Percentiles rank a stretch among this genome's conserved stretches.
Conservation (phyloP, 768 basidiomycete genomes). For the Roridomyces roridus region DNA sequence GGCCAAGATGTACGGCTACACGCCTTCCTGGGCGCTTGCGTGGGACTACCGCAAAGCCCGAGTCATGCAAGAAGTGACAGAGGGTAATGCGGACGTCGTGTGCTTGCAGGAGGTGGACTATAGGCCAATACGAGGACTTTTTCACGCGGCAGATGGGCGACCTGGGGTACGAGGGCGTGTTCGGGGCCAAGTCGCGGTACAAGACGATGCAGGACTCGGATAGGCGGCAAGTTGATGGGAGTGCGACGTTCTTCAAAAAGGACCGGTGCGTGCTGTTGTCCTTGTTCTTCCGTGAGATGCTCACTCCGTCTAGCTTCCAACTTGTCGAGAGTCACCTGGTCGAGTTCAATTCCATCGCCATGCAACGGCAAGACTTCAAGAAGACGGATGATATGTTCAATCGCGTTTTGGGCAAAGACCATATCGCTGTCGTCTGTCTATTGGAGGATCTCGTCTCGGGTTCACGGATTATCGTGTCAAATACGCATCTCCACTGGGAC, state of each 20-base stretch:
- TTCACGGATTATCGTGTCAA: conserved; percentile 86
- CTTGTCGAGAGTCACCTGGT: conserved; percentile 93
- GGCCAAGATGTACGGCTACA: conserved; percentile 90
- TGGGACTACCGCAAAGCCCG: conserved; percentile 94
- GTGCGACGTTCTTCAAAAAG: conserved; percentile 94
- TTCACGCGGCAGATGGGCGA: conserved; percentile 75
- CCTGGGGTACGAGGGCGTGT: conserved; percentile 89
- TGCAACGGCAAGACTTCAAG: conserved; percentile 93
- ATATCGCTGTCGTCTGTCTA: conserved; percentile 87
- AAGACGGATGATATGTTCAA: conserved; percentile 99
- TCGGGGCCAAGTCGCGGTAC: conserved; percentile 90
- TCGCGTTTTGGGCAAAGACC: conserved; percentile 92
- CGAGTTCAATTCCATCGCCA: conserved; percentile 92
- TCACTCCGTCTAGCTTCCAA: conserved; percentile 66
- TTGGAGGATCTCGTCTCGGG: conserved; percentile 90
- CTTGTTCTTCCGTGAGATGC: conserved; percentile 9
- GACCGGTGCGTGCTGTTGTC: conserved; percentile 66
- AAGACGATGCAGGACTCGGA: conserved; percentile 92
- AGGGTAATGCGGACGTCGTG: conserved; percentile 85
- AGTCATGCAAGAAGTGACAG: conserved; percentile 84
- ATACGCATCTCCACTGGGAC: conserved; percentile 94
- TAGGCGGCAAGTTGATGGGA: conserved; percentile 90
- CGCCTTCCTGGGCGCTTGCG: conserved; percentile 93
- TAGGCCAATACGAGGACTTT: conserved; percentile 90
- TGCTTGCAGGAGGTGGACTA: conserved; percentile 97